These are phyloP conservation scores for Cardamine occulta DNA, from an alignment of 345 rosid genomes.

Conservation along the genomic window DNA sequence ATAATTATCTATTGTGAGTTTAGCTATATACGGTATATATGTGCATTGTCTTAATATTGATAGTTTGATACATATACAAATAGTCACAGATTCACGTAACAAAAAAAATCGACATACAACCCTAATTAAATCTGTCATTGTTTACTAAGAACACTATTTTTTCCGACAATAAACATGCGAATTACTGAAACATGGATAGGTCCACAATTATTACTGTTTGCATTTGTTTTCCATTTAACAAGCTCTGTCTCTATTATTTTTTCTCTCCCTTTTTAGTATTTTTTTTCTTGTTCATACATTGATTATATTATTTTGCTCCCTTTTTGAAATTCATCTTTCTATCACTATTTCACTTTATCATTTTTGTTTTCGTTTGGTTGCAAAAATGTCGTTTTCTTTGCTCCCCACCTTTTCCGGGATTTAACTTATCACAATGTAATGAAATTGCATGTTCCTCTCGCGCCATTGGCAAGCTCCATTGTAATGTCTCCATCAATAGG, in stretches of 20 bases:
- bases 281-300: slow-evolving; percentile 3
- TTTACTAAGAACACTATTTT: background rate
- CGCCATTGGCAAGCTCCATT: slow-evolving; percentile 37
- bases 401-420: slow-evolving; percentile 28
- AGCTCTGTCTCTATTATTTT: background rate
- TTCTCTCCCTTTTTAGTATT: background rate
- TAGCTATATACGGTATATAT: background rate
- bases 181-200: slow-evolving; percentile 31
- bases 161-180: slow-evolving; percentile 20
- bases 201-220: slow-evolving; percentile 24
- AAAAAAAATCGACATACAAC: background rate
- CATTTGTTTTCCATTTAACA: slow-evolving; percentile 3
- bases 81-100: background rate
- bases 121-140: background rate
- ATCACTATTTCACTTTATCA: background rate
- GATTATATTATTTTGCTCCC: background rate
- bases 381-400: slow-evolving; percentile 33
- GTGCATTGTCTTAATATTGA: background rate
- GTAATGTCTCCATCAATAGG: slow-evolving; percentile 37
- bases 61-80: background rate
- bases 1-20: background rate
- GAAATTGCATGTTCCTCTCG: slow-evolving; percentile 44
- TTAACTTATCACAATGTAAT: slow-evolving; percentile 33
- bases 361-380: slow-evolving; percentile 7
- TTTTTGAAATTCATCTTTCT: background rate